Evolutionary conservation across 2,329 filamentous ascomycete genomes (phyloP).

Genomic region (Ophiocordyceps camponoti-rufipedis): DNA sequence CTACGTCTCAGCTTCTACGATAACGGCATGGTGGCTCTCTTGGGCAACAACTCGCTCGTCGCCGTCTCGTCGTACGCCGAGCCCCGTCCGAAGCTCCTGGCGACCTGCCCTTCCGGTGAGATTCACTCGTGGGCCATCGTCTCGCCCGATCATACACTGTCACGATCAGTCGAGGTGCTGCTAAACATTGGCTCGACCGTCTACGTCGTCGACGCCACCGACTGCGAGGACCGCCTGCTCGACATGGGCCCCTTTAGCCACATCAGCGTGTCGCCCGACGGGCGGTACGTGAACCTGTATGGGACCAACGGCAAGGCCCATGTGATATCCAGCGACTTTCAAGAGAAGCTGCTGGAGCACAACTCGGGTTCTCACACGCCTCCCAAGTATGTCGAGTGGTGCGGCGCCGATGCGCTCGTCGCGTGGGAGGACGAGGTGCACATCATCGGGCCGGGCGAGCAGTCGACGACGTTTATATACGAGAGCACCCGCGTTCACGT

Average conservation of each 20-base stretch:
- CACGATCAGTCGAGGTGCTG: slow-evolving; percentile 81
- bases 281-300: slow-evolving; percentile 74
- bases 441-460: slow-evolving; percentile 69
- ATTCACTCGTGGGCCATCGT: slow-evolving; percentile 83
- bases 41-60: slow-evolving; percentile 74
- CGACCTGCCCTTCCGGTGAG: slow-evolving; percentile 55
- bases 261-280: slow-evolving; percentile 79
- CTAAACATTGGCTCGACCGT: slow-evolving; percentile 73
- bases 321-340: slow-evolving; percentile 90
- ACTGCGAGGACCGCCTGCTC: slow-evolving; percentile 78
- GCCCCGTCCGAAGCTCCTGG: slow-evolving; percentile 70
- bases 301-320: slow-evolving; percentile 71
- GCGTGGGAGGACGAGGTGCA: slow-evolving; percentile 98
- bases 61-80: slow-evolving; percentile 82
- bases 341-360: slow-evolving; percentile 80
- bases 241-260: slow-evolving; percentile 88
- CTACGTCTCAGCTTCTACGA: slow-evolving; percentile 49
- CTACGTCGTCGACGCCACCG: slow-evolving; percentile 70
- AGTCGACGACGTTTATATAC: slow-evolving; percentile 66
- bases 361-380: slow-evolving; percentile 71
- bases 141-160: slow-evolving; percentile 73
- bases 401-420: slow-evolving; percentile 83
- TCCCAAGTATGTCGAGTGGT: slow-evolving; percentile 86
- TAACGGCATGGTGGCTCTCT: slow-evolving; percentile 78
- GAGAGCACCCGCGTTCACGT: slow-evolving; percentile 80